These are phyloP conservation scores for Lachancea cidri DNA, from an alignment of 805 yeast genomes.

Conservation along the genomic window DNA sequence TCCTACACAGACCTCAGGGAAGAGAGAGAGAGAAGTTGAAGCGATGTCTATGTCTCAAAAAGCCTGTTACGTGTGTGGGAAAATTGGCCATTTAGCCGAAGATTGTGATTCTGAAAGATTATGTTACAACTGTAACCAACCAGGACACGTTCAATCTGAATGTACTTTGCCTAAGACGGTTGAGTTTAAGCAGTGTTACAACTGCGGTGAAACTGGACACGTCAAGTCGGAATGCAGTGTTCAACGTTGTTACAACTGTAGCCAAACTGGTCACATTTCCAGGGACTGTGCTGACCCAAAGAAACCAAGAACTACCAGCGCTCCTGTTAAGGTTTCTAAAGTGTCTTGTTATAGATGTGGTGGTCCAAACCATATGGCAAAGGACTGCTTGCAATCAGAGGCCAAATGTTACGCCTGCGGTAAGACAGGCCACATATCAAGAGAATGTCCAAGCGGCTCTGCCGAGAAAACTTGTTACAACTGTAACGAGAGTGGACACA, in stretches of 20 bases:
- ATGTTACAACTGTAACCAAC: constrained; percentile 88
- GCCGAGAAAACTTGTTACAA: constrained; percentile 46
- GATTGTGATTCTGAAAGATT: constrained; percentile 83
- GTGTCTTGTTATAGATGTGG: constrained; percentile 83
- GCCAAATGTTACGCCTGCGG: constrained; percentile 93
- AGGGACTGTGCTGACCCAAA: constrained; percentile 61
- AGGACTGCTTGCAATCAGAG: constrained; percentile 74
- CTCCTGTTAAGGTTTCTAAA: constrained; percentile 22
- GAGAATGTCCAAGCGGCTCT: constrained; percentile 63
- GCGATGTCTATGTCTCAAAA: constrained; percentile 43
- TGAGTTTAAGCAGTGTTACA: constrained; percentile 84
- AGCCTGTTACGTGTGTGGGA: constrained; percentile 90
- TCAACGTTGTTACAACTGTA: constrained; percentile 76
- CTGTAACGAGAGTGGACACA: constrained; percentile 67
- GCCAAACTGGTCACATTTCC: constrained; percentile 76
- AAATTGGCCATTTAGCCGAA: constrained; percentile 86
- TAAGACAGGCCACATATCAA: constrained; percentile 81
- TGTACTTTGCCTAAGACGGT: constrained; percentile 87
- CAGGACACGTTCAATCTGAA: constrained; percentile 84
- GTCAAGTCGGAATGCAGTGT: constrained; percentile 77
- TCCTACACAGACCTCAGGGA: background rate
- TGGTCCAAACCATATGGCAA: constrained; percentile 89
- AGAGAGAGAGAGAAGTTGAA: constrained; percentile 1
- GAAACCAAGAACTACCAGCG: constrained; percentile 16
- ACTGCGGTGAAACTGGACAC: constrained; percentile 89